Percentiles rank a stretch among this genome's conserved stretches.
Conservation (phyloP, 192 early-diverging fungal genomes). For the Dissophora ornata region DNA sequence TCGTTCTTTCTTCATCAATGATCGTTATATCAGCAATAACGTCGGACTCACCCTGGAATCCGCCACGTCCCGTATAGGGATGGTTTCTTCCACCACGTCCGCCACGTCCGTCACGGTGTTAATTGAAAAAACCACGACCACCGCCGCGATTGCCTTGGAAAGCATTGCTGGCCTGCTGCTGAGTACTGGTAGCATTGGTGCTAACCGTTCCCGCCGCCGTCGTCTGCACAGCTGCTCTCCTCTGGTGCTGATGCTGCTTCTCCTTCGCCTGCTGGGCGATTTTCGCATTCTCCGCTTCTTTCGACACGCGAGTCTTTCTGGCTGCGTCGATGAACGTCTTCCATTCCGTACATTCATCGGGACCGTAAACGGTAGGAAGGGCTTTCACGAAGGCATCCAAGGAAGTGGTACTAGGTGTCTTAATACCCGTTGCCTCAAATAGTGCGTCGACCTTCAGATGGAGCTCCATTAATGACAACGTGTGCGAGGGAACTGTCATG, state of each 20-base stretch:
- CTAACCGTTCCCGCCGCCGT: background rate
- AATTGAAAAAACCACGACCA: background rate
- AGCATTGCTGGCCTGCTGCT: background rate
- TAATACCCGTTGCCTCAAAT: background rate
- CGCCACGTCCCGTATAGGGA: background rate
- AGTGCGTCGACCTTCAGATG: background rate
- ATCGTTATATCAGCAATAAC: background rate
- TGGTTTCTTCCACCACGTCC: background rate
- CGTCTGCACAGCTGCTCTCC: background rate
- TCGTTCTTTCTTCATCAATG: background rate
- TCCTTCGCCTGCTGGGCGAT: background rate
- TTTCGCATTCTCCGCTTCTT: background rate
- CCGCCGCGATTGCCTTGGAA: too few species aligned
- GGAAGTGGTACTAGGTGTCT: background rate
- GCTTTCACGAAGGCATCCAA: slow-evolving; percentile 1
- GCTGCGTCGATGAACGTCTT: background rate
- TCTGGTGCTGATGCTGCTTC: background rate
- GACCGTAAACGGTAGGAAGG: background rate
- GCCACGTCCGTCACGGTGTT: background rate
- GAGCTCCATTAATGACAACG: slow-evolving; percentile 8
- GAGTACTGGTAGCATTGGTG: background rate
- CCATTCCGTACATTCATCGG: slow-evolving; percentile 11
- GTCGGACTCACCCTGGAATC: background rate
- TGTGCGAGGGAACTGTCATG: slow-evolving; percentile 5
- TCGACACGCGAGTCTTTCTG: background rate